phyloP scores from a whole-genome alignment of 2,329 filamentous ascomycete species.

The Fusarium pininemorale region DNA sequence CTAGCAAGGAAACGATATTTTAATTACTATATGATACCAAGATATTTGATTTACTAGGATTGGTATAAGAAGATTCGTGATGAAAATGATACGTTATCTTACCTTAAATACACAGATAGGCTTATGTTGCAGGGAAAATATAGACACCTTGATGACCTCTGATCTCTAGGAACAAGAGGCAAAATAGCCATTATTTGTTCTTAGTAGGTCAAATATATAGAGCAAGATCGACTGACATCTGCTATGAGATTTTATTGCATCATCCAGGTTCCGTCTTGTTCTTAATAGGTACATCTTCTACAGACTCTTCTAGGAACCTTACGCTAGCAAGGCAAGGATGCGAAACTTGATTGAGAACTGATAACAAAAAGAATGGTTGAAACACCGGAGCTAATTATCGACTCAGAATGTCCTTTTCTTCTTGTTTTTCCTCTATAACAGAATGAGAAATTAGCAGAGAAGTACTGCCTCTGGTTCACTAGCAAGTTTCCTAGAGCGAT shows the following conservation, averaged over 20 bases:
- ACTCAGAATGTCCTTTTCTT: neutral
- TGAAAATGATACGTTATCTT: neutral
- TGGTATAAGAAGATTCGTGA: neutral
- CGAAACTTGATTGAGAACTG: neutral
- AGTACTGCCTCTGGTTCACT: neutral
- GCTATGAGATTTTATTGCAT: neutral
- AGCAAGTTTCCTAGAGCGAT: neutral
- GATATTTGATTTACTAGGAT: neutral
- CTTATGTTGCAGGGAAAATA: neutral
- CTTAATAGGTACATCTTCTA: neutral
- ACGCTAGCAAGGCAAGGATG: neutral
- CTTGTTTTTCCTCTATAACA: too few species aligned
- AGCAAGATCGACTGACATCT: neutral
- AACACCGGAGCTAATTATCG: neutral
- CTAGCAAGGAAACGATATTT: neutral
- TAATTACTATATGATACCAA: neutral
- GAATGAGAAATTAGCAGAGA: neutral
- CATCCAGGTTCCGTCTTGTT: neutral
- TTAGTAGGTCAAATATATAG: neutral
- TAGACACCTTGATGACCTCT: neutral
- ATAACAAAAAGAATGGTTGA: neutral
- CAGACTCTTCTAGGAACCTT: neutral
- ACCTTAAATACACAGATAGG: neutral
- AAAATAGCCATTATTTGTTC: neutral
- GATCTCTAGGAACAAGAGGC: neutral